Evolutionary conservation across 2,329 filamentous ascomycete genomes (phyloP).

Genomic region (Immersiporthe knoxdaviesiana): DNA sequence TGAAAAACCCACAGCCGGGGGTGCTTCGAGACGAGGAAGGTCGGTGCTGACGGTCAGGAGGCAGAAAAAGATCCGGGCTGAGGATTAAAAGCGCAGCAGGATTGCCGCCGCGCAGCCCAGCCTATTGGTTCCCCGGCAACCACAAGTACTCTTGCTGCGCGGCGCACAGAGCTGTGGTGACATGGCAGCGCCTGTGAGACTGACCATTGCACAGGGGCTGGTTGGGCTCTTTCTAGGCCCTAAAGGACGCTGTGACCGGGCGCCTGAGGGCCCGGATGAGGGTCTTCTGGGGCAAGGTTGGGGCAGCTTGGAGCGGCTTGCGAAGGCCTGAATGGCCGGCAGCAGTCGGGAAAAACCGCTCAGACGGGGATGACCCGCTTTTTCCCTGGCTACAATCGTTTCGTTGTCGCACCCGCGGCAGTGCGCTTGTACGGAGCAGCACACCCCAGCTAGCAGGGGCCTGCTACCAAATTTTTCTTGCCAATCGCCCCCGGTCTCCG

Average conservation of each 20-base stretch:
- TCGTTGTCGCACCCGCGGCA: slow-evolving; percentile 5
- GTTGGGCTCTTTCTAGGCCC: slow-evolving; percentile 5
- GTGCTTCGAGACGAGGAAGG: background rate
- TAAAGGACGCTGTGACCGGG: slow-evolving; percentile 3
- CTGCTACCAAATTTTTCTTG: slow-evolving; percentile 52
- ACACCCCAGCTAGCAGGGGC: slow-evolving; percentile 4
- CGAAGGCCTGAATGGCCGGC: slow-evolving; percentile 14
- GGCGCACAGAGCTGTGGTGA: background rate
- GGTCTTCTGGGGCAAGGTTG: slow-evolving; percentile 2
- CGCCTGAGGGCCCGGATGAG: slow-evolving; percentile 1
- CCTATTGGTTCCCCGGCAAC: background rate
- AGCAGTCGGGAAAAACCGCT: slow-evolving; percentile 15
- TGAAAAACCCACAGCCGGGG: background rate
- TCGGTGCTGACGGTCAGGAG: slow-evolving; percentile 9
- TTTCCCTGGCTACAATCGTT: slow-evolving; percentile 9
- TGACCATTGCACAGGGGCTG: slow-evolving; percentile 11
- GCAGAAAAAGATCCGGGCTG: slow-evolving; percentile 11
- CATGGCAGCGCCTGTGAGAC: background rate
- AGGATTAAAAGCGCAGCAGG: background rate
- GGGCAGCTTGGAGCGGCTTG: slow-evolving; percentile 8
- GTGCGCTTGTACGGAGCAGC: slow-evolving; percentile 11
- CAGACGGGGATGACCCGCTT: slow-evolving; percentile 8
- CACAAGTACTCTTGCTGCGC: background rate
- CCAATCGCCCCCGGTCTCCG: slow-evolving; percentile 43
- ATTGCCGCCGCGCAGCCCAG: background rate